These are phyloP conservation scores for Mucor irregularis DNA, from an alignment of 371 early-diverging fungal species.

Conservation along the genomic window DNA sequence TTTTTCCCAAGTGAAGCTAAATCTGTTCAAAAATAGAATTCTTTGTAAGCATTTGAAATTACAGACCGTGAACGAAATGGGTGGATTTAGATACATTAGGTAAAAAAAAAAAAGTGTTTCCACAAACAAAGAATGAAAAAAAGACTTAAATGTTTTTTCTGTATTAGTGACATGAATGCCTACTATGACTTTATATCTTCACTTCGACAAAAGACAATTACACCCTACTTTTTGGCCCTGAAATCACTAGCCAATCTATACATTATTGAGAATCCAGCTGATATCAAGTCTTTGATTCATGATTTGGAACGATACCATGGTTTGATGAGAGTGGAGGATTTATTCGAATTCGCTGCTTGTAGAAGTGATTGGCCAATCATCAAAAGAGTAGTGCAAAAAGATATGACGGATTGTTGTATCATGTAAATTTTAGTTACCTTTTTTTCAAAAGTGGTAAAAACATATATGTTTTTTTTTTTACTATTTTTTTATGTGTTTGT, in stretches of 20 bases:
- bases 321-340: constrained; percentile 83
- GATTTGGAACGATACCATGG: constrained; percentile 86
- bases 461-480: not conserved
- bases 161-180: constrained; percentile 82
- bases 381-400: constrained; percentile 81
- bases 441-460: no score
- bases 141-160: not conserved
- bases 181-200: constrained; percentile 65
- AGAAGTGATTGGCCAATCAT: constrained; percentile 89
- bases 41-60: constrained; percentile 80
- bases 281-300: constrained; percentile 82
- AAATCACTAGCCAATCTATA: constrained; percentile 93
- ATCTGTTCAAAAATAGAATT: constrained; percentile 35
- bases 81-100: constrained; percentile 81
- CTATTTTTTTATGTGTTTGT: constrained; percentile 3
- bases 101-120: constrained; percentile 20
- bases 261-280: constrained; percentile 80
- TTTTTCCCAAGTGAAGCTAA: no score
- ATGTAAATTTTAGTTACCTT: constrained; percentile 56
- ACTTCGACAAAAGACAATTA: constrained; percentile 69
- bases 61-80: constrained; percentile 76
- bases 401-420: constrained; percentile 63
- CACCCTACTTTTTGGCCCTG: constrained; percentile 81
- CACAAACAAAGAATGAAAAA: not conserved
- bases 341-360: constrained; percentile 88